Base-by-base conservation (phyloP, 495 filamentous ascomycete genomes). In the Aspergillus taichungensis region DNA sequence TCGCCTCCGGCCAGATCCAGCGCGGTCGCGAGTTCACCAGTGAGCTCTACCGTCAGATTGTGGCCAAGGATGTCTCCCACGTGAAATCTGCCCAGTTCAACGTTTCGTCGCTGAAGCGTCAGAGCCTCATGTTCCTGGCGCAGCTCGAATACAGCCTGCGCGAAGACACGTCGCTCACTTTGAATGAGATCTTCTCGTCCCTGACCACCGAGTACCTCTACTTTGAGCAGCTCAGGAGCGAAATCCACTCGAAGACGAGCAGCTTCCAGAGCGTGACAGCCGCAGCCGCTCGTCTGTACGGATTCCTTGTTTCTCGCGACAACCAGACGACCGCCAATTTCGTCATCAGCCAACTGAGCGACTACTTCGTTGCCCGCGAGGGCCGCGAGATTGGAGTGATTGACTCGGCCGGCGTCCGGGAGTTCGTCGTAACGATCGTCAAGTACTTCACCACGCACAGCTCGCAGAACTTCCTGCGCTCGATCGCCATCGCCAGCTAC, bases 101-200 rank as follows among this genome's bases (percentile, higher is more conserved):
- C 31, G 34, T 66, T 18, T 53, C 59, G 4, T 49, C 58, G 1
- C 55, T 59, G 47, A 51, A 57, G 35, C 63, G 61, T 14, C 59
- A 63, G 33, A 66, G 59, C 37, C 56, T 68, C 8, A 48, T 61
- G 7, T 68, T 68, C 55, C 50, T 68, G 33, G 63, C 65, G 13
- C 59, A 68, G 47, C 51, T 68, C 12, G 61, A 66, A 50, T 62
- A 65, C 38, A 60, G 63, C 36, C 49, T 66, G 12, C 57, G 53
- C 8, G 55, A 54, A 14, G 49, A 55, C 28, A 38, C 49, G 8
- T 60, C 52, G 11, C 13, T 57, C 11, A 63, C 59, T 7, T 34
- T 68, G 41, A 63, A 61, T 28, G 65, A 68, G 43, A 60, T 68
- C 31, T 55, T 62, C 42, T 60, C 65, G 1, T 46, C 59, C 8